phyloP scores from a whole-genome alignment of 2,329 filamentous ascomycete species.

The Calonectria leucothoes region DNA sequence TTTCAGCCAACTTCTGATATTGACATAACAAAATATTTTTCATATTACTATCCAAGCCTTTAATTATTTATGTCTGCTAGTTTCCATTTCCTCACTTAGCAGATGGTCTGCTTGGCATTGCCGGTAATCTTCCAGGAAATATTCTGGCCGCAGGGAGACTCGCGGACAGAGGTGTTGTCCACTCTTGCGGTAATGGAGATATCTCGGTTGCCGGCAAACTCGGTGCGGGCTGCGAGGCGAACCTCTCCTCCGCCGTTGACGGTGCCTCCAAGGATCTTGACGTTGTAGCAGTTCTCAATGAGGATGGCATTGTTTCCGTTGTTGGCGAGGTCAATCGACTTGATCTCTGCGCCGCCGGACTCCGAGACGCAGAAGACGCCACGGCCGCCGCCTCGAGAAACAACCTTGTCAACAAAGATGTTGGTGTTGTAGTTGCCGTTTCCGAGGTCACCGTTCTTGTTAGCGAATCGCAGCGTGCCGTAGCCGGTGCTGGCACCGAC shows the following conservation, averaged over 20 bases:
- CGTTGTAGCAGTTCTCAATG: conserved; percentile 70
- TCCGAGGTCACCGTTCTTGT: conserved; percentile 63
- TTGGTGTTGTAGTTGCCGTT: conserved; percentile 64
- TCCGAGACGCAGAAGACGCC: conserved; percentile 69
- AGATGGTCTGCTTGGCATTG: conserved; percentile 55
- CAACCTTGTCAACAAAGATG: conserved; percentile 63
- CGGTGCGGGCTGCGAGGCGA: conserved; percentile 60
- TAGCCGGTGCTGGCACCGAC: conserved; percentile 65
- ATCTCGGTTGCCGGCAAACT: conserved; percentile 66
- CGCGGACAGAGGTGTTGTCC: conserved; percentile 61
- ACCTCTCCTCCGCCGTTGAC: conserved; percentile 68
- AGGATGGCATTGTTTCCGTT: conserved; percentile 68
- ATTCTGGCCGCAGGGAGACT: conserved; percentile 66
- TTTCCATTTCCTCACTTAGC: conserved; percentile 42
- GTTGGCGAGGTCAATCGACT: conserved; percentile 59
- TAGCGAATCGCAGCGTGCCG: conserved; percentile 67
- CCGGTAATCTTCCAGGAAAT: conserved; percentile 62
- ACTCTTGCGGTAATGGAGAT: conserved; percentile 63
- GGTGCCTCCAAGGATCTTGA: conserved; percentile 61
- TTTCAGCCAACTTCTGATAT: too few relatives aligned
- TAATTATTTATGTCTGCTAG: too few relatives aligned
- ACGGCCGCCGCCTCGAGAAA: conserved; percentile 66
- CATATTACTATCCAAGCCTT: too few relatives aligned
- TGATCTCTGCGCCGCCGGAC: conserved; percentile 65
- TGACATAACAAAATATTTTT: too few relatives aligned